These are phyloP conservation scores for Globisporangium rhizosaccharum DNA, from an alignment of 352 stramenopile species.

Conservation along the genomic window DNA sequence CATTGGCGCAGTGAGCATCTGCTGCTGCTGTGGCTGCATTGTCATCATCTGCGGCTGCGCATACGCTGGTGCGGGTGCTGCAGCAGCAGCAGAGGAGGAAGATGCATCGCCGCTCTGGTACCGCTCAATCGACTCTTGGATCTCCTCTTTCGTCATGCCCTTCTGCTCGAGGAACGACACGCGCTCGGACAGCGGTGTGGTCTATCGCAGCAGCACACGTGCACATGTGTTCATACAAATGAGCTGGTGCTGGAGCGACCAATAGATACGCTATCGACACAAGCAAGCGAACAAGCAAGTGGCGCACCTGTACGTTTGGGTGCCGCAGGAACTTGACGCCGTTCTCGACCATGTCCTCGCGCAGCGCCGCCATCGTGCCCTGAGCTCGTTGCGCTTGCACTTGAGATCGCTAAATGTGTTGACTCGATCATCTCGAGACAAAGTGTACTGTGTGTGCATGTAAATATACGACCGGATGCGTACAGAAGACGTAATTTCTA, in stretches of 20 bases:
- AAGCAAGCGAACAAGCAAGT: neutral
- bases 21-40: constrained; percentile 10
- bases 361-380: neutral
- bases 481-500: neutral
- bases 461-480: constrained; percentile 1
- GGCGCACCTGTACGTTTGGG: constrained; percentile 63
- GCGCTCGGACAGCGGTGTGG: constrained; percentile 69
- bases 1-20: constrained; percentile 32
- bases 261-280: neutral
- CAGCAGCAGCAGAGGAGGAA: neutral
- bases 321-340: constrained; percentile 80
- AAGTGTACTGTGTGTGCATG: neutral
- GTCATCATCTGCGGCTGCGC: constrained; percentile 8
- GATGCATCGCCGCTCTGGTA: constrained; percentile 28
- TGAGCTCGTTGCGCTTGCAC: neutral
- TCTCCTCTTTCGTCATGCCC: constrained; percentile 76
- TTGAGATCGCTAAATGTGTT: constrained; percentile 5
- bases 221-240: neutral
- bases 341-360: constrained; percentile 63
- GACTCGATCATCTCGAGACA: constrained; percentile 11
- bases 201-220: constrained; percentile 14
- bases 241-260: neutral
- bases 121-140: constrained; percentile 71
- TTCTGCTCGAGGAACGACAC: constrained; percentile 79
- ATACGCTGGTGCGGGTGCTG: constrained; percentile 4